These are phyloP conservation scores for Ganoderma sinense DNA, from an alignment of 1,284 basidiomycete species.

Conservation along the genomic window DNA sequence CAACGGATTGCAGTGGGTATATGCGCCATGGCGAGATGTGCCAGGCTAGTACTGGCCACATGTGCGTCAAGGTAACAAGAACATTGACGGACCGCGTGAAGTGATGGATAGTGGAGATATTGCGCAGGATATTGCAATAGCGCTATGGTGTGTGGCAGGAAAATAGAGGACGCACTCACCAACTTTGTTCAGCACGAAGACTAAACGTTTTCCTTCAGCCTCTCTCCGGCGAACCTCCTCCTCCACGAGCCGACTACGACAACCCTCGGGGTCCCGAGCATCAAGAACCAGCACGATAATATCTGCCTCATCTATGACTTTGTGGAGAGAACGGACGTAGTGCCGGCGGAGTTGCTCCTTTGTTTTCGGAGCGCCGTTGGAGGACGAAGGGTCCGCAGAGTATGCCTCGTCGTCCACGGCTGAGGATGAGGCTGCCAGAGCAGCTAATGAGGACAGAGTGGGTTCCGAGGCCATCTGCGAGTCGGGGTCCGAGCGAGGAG, in stretches of 20 bases:
- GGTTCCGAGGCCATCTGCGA: slow-evolving; percentile 78
- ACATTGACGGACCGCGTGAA: no score
- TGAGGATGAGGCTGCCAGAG: slow-evolving; percentile 46
- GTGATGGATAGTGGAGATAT: no score
- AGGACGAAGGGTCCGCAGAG: slow-evolving; percentile 36
- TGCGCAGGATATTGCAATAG: not conserved
- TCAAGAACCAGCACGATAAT: slow-evolving; percentile 91
- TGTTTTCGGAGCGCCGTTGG: slow-evolving; percentile 51
- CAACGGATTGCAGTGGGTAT: no score
- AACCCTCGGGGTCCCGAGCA: slow-evolving; percentile 92
- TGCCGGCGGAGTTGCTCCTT: slow-evolving; percentile 74
- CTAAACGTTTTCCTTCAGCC: slow-evolving; percentile 85
- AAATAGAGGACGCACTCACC: slow-evolving; percentile 60
- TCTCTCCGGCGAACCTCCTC: slow-evolving; percentile 89
- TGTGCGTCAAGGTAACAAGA: no score
- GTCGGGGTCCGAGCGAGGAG: slow-evolving; percentile 54
- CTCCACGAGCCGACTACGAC: slow-evolving; percentile 86
- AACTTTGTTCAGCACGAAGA: slow-evolving; percentile 94
- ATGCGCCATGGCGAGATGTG: no score
- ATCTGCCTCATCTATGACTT: slow-evolving; percentile 94
- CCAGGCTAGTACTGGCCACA: no score
- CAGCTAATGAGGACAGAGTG: slow-evolving; percentile 65
- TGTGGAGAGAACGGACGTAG: slow-evolving; percentile 82
- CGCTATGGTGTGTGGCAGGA: slow-evolving; percentile 5
- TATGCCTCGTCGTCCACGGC: slow-evolving; percentile 34